Base-by-base conservation (phyloP, 768 basidiomycete species). In the Kwoniella sp. region DNA sequence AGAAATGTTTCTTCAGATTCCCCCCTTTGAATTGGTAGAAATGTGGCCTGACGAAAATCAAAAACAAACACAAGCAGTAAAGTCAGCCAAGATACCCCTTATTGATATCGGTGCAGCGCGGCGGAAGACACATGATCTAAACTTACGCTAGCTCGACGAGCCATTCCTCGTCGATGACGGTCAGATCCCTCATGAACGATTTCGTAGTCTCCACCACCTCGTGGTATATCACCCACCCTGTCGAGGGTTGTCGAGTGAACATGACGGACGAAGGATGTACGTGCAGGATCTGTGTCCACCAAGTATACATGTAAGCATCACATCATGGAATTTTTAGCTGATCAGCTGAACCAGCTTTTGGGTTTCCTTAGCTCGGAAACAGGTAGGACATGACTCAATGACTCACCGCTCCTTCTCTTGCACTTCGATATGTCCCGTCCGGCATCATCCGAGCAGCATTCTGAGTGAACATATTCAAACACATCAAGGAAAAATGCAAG, bases 121-220 rank as follows among this genome's bases (percentile, higher is more conserved):
- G 17, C 29, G 26, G n/a, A n/a, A n/a, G n/a, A n/a, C n/a, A n/a
- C n/a, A n/a, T 30, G 8, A 34, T 38, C 28, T 38, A 23, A 4
- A 74, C 78, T 70, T 61, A 81, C 73, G 82, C 82, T 25, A 82
- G 59, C 63, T 83, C 82, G 3, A 80, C 79, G 41, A 83, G 89
- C 95, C 95, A 98, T 73, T 98, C 94, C 45, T 93, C 88, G 73
- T 97, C 93, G 50, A 97, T 91, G 73, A 94, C 92, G 0, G 95
- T 96, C 34, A 97, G 79, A 69, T 97, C 89, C 25, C 90, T 87
- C 75, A 99, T 96, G 77, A 96, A 94, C 47, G 88, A 88, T 77
- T 93, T 96, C 70, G 92, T 94, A 0, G 96, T 97, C 81, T 98
- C 95, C 73, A 97, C 89, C 83, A 96, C 88, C 78, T 97, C 93